phyloP scores from a whole-genome alignment of 306 rosid genomes.

The Neltuma alba region DNA sequence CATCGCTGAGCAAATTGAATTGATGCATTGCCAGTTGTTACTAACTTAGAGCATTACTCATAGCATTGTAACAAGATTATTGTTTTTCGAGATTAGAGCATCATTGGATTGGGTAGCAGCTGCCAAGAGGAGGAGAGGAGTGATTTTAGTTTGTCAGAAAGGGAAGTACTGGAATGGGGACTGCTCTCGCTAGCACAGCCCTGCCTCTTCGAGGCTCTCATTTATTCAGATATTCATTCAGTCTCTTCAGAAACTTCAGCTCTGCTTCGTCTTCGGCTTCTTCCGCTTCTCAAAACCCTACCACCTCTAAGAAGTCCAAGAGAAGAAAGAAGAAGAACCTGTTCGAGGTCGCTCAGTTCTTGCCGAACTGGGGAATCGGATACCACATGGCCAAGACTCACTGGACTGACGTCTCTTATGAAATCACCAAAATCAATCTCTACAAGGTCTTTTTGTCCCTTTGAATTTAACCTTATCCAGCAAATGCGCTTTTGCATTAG shows the following conservation, averaged over 20 bases:
- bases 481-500: background rate
- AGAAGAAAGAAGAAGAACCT: constrained; percentile 91
- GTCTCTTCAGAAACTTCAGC: constrained; percentile 58
- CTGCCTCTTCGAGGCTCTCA: constrained; percentile 40
- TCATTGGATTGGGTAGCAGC: background rate
- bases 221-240: constrained; percentile 48
- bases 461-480: background rate
- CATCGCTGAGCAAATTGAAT: too few relatives aligned
- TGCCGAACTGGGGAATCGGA: constrained; percentile 94
- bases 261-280: constrained; percentile 44
- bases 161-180: constrained; percentile 49
- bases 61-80: background rate
- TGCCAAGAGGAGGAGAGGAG: background rate
- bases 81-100: background rate
- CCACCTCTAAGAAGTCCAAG: constrained; percentile 53
- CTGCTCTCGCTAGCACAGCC: constrained; percentile 48
- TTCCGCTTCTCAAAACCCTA: constrained; percentile 45
- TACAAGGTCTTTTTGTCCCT: constrained; percentile 65
- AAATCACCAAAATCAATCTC: constrained; percentile 90
- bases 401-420: constrained; percentile 82
- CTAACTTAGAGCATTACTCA: background rate
- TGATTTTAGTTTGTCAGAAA: background rate
- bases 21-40: background rate
- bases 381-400: constrained; percentile 91
- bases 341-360: constrained; percentile 87